Percentiles rank a stretch among this genome's conserved stretches.
Evolutionary conservation across 257 asterid genomes (phyloP).

Genomic region (Nicotiana knightiana): DNA sequence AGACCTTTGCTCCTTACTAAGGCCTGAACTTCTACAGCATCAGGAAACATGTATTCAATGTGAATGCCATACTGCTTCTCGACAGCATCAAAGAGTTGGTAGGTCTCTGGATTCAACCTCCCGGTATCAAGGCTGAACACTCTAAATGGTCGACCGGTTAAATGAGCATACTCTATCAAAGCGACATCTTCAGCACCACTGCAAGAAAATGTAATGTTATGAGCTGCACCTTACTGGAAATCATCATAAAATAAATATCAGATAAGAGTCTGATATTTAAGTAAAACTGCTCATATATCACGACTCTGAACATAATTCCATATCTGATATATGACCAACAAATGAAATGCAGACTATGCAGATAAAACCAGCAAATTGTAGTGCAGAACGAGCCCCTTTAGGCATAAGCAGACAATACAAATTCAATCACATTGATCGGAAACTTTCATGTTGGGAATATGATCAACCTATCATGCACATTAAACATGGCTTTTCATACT

Average conservation of each 20-base stretch:
- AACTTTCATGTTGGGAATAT: background rate
- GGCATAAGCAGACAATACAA: background rate
- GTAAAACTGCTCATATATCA: too few relatives aligned
- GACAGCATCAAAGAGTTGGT: constrained; percentile 59
- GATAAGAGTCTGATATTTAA: too few relatives aligned
- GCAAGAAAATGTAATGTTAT: background rate
- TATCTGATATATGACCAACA: too few relatives aligned
- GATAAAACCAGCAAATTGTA: too few relatives aligned
- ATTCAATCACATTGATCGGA: background rate
- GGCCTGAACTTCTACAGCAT: constrained; percentile 71
- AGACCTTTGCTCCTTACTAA: constrained; percentile 79
- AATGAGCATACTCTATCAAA: constrained; percentile 68
- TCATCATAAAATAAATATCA: too few relatives aligned
- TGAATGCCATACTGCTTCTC: constrained; percentile 71
- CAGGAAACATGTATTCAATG: constrained; percentile 86
- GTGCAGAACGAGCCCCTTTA: too few relatives aligned
- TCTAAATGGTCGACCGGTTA: constrained; percentile 78
- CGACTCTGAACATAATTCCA: too few relatives aligned
- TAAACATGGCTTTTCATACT: too few relatives aligned
- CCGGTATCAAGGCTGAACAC: constrained; percentile 91
- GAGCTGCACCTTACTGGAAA: too few relatives aligned
- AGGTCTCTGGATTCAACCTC: constrained; percentile 79
- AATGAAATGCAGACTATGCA: too few relatives aligned
- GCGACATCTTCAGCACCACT: constrained; percentile 96
- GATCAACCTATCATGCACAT: background rate